phyloP scores from a whole-genome alignment of 495 filamentous ascomycete species.

The Penicillium malachiteum region DNA sequence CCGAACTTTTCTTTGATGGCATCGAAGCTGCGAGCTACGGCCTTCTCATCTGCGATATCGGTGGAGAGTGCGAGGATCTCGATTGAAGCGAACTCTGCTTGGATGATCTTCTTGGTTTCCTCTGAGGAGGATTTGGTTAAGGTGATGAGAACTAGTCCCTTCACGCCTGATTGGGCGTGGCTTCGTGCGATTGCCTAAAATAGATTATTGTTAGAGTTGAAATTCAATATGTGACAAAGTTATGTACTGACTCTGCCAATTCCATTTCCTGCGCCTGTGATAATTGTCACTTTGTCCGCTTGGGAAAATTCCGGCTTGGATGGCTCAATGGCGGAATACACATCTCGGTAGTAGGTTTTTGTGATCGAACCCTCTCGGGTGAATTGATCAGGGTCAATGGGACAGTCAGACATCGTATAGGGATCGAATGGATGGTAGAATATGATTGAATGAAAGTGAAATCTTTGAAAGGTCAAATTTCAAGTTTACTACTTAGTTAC shows the following conservation, averaged over 20 bases:
- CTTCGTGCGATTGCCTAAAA: neutral
- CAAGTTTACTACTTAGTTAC: too few relatives aligned
- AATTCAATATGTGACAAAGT: neutral
- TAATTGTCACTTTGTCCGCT: neutral
- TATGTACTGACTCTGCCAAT: neutral
- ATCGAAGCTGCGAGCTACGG: neutral
- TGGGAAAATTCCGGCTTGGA: neutral
- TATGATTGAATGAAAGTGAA: neutral
- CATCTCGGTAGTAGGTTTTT: conserved; percentile 2
- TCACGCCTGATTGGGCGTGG: neutral
- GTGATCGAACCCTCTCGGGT: conserved; percentile 1
- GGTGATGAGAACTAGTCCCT: neutral
- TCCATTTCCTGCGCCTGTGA: neutral
- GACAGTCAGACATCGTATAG: neutral
- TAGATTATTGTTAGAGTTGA: neutral
- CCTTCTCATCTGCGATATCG: neutral
- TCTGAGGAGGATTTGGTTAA: neutral
- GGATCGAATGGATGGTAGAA: neutral
- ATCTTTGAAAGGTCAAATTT: neutral
- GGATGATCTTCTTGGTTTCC: neutral
- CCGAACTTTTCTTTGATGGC: neutral
- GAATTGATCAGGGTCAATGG: conserved; percentile 3
- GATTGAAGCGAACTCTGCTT: neutral
- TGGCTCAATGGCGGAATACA: neutral
- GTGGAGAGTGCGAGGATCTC: neutral